Evolutionary conservation across 1,284 basidiomycete genomes (phyloP), one percentile per base, ranked within the genome.

Genomic region (Trichosporon ovoides): DNA sequence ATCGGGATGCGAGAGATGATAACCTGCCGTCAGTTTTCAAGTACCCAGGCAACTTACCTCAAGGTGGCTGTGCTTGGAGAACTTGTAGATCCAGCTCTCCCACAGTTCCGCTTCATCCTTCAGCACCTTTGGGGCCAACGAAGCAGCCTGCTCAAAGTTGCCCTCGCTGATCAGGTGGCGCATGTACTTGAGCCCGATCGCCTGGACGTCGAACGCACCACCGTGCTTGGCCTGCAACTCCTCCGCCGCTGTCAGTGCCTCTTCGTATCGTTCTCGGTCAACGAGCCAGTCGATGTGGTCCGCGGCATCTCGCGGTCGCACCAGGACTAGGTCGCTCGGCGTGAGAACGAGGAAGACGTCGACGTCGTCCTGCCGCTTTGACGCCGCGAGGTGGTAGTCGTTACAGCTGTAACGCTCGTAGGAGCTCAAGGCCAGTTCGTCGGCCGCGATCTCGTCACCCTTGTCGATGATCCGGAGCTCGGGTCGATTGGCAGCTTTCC

Each of bases 201-300:
- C 84, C 31, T 83, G 80, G 1, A 87, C 85, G 67, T 87, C 88
- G 55, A 81, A 77, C 3, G 75, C 76, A 14, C 77, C 68, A 0
- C 74, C 74, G 58, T 80, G 75, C 64, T 75, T 66, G 35, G 75
- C 73, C 58, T 72, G 81, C 62, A 83, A 69, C 55, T 81, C 81
- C 75, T 96, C 92, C n/a, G 92, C 84, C 57, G 86, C 86, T 24
- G 83, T 83, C 60, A 98, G 79, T 0, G 96, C 96, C 69, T 96
- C 91, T 66, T 93, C 89, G 70, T 91, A 98, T 60, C 85, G 79
- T 70, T 84, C 81, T 62, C 85, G 82, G 69, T 97, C 91, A 16
- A 98, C 86, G 16, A 99, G 80, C 95, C 95, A 99, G 12, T 84
- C 81, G 49, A 98, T 85, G 70, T 96, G 93, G 74, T 99, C 96